These are phyloP conservation scores for Crithidia bombi DNA, from an alignment of 208 protist species.

Conservation along the genomic window DNA sequence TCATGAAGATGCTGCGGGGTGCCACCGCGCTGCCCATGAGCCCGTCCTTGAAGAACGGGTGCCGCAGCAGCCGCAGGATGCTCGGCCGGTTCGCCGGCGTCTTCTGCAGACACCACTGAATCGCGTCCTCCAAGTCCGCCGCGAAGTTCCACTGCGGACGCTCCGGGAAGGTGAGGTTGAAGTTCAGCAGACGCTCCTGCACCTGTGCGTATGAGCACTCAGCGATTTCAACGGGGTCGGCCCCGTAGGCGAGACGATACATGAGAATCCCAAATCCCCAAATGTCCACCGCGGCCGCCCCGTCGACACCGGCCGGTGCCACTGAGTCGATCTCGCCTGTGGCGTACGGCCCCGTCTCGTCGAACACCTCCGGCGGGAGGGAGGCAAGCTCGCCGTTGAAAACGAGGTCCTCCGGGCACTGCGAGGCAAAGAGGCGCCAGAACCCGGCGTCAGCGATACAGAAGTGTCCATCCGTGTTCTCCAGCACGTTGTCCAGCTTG, in stretches of 20 bases:
- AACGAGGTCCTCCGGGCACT: constrained; percentile 77
- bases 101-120: constrained; percentile 62
- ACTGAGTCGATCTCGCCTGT: constrained; percentile 23
- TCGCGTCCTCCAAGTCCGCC: constrained; percentile 54
- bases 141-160: constrained; percentile 54
- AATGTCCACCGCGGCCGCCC: constrained; percentile 62
- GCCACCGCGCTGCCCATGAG: constrained; percentile 21
- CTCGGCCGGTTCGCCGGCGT: constrained; percentile 54
- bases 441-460: constrained; percentile 83
- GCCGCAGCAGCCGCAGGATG: constrained; percentile 56
- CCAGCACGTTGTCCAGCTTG: constrained; percentile 82
- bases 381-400: constrained; percentile 84
- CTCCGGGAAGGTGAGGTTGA: constrained; percentile 46
- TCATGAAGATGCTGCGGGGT: constrained; percentile 28
- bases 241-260: constrained; percentile 81
- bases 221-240: constrained; percentile 63
- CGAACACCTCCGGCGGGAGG: constrained; percentile 83
- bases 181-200: constrained; percentile 37
- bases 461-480: constrained; percentile 46
- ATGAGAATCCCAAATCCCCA: constrained; percentile 87
- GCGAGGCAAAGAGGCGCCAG: constrained; percentile 68
- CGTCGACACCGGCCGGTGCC: constrained; percentile 15
- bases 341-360: constrained; percentile 46
- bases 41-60: constrained; percentile 61
- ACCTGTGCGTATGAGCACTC: constrained; percentile 64